Base-by-base conservation (phyloP, 768 basidiomycete species). In the Lyophyllum semitale region DNA sequence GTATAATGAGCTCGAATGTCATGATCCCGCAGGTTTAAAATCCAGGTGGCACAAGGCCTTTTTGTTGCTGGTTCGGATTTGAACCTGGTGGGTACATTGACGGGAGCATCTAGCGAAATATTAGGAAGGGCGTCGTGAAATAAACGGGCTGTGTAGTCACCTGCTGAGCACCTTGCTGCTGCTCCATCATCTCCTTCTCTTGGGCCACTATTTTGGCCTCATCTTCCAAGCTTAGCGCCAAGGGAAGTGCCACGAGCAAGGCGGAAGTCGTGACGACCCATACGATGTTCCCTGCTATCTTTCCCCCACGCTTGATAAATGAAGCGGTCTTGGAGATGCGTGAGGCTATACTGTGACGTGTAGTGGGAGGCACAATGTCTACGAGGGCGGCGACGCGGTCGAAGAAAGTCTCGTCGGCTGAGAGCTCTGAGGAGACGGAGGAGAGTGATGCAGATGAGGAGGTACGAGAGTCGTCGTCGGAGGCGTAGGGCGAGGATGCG, bases 201-300 rank as follows among this genome's bases (percentile, higher is more conserved):
- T 98, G 95, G 44, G 88, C 87, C 11, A 94, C 88, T 54, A 96
- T 83, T 74, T 95, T 94, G 51, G 92, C 89, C 77, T 99, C 97
- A 73, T 97, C 96, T 74, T 99, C 97, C 63, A 98, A 79, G 57
- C 87, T 89, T 63, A 98, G 81, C 4, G 95, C 94, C 58, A 98
- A 80, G 30, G 97, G 97, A 35, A 99, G 79, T 13, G 93, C 97
- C 47, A 99, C 89, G 60, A 99, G 84, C 51, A 99, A 78, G 1
- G 95, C 95, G 41, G 89, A 92, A 8, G 96, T 98, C 51, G 93
- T 95, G 67, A 98, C 77, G 58, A 97, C 82, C 97, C 97, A 99
- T 53, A 95, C 91, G 62, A 94, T 73, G 70, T 90, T 95, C 13
- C 97, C 96, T 30, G 86, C 82, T 48, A 91, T 63, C 73, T 86